Evolutionary conservation across 73 alveolate species (phyloP).

Genomic region (Loxodes magnus): DNA sequence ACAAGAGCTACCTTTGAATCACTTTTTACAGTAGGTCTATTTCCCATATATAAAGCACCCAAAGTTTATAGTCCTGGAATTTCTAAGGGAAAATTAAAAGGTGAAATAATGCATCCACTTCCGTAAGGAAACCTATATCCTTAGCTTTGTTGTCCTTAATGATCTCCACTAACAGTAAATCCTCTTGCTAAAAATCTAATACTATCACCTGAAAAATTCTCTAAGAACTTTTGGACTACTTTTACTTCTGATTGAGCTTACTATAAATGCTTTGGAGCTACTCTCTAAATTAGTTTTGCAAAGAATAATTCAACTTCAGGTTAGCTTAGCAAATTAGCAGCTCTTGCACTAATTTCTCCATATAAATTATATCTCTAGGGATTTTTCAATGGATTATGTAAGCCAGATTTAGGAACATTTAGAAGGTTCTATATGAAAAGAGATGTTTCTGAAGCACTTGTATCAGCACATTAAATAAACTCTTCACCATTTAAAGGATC

Average conservation of each 20-base stretch:
- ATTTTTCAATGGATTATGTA: constrained; percentile 83
- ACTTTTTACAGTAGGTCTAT: constrained; percentile 51
- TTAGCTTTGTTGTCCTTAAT: constrained; percentile 47
- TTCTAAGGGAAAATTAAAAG: constrained; percentile 90
- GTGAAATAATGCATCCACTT: constrained; percentile 63
- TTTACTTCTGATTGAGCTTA: constrained; percentile 53
- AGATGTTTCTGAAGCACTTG: constrained; percentile 22
- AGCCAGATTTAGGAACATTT: constrained; percentile 60
- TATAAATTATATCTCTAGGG: constrained; percentile 76
- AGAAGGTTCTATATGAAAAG: constrained; percentile 26
- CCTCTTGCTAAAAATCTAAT: constrained; percentile 62
- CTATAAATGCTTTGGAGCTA: constrained; percentile 53
- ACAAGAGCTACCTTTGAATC: constrained; percentile 71
- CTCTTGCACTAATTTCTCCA: constrained; percentile 67
- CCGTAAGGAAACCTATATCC: constrained; percentile 83
- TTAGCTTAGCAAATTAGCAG: constrained; percentile 46
- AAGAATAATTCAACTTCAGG: constrained; percentile 62
- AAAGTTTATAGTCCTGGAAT: constrained; percentile 67
- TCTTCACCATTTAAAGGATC: constrained; percentile 81
- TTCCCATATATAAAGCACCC: constrained; percentile 75
- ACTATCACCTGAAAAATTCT: constrained; percentile 81
- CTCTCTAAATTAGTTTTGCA: constrained; percentile 52
- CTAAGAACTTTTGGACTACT: constrained; percentile 53
- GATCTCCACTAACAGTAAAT: constrained; percentile 61
- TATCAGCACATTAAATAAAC: constrained; percentile 39